Percentiles rank a stretch among this genome's conserved stretches.
Evolutionary conservation across 306 rosid species (phyloP).

Genomic region (Chamaecrista fasciculata): DNA sequence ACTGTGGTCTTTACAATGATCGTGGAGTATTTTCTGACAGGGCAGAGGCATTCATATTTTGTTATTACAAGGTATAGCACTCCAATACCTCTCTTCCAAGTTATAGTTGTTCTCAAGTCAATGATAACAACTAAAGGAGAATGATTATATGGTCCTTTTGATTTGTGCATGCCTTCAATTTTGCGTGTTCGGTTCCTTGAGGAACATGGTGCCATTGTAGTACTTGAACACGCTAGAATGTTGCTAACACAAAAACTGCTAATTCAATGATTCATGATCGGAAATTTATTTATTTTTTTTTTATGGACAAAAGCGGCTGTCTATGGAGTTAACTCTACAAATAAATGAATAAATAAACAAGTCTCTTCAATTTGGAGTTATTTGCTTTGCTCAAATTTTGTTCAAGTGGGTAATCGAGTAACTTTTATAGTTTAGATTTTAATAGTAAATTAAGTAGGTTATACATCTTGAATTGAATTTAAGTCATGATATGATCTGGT

Average conservation of each 20-base stretch:
- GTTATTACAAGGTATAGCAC: slow-evolving; percentile 55
- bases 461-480: not conserved
- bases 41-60: slow-evolving; percentile 49
- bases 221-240: not conserved
- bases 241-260: not conserved
- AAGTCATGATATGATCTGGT: not conserved
- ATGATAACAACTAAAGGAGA: not conserved
- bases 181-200: not conserved
- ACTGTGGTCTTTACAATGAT: slow-evolving; percentile 66
- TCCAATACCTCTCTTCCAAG: slow-evolving; percentile 9
- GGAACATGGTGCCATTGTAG: not conserved
- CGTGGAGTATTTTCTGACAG: slow-evolving; percentile 55
- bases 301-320: not conserved
- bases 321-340: not conserved
- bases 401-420: not conserved
- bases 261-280: not conserved
- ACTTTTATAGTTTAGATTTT: not conserved
- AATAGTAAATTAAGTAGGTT: not conserved
- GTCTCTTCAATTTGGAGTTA: not conserved
- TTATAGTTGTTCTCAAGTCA: not conserved
- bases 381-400: not conserved
- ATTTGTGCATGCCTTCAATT: not conserved
- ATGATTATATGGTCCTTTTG: not conserved
- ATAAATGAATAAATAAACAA: not conserved
- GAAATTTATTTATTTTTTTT: not conserved